A percentile compares a stretch with the other conserved stretches of the same genome.
Evolutionary conservation across 306 rosid species (phyloP).

Genomic region (Lathyrus sativus): DNA sequence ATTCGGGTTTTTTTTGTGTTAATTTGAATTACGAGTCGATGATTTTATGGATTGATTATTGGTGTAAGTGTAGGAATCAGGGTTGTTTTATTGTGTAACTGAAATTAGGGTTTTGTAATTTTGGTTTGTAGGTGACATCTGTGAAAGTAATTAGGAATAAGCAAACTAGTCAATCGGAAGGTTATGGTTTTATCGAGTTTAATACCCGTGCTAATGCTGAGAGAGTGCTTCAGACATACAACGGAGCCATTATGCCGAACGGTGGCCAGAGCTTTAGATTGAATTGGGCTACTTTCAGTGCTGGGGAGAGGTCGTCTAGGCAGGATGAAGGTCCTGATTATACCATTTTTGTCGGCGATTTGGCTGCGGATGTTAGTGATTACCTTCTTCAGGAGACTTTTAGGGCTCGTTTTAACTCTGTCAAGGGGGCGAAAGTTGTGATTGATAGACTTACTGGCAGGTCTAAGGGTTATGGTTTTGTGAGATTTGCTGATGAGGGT

Average conservation of each 20-base stretch:
- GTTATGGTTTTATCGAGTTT: slow-evolving; percentile 93
- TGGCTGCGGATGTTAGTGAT: slow-evolving; percentile 92
- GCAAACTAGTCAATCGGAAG: slow-evolving; percentile 80
- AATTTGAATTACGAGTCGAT: not conserved
- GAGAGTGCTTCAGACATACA: slow-evolving; percentile 68
- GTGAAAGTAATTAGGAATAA: slow-evolving; percentile 88
- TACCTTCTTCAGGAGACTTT: slow-evolving; percentile 70
- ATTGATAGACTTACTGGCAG: slow-evolving; percentile 90
- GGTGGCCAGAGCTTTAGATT: slow-evolving; percentile 78
- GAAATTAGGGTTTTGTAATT: not conserved
- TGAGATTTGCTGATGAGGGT: slow-evolving; percentile 80
- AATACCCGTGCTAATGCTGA: slow-evolving; percentile 70
- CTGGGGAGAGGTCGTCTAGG: slow-evolving; percentile 68
- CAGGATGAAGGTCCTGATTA: slow-evolving; percentile 84
- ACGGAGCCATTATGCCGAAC: slow-evolving; percentile 86
- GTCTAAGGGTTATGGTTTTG: slow-evolving; percentile 92
- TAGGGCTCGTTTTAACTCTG: slow-evolving; percentile 56
- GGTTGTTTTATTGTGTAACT: not conserved
- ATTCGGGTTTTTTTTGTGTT: not conserved
- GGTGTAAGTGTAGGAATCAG: not conserved
- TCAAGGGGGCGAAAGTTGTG: slow-evolving; percentile 93
- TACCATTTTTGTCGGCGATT: slow-evolving; percentile 93
- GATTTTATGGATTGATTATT: not conserved
- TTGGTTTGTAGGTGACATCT: slow-evolving; percentile 53
- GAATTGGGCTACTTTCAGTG: slow-evolving; percentile 89